These are phyloP conservation scores for Ogataea zsoltii DNA, from an alignment of 805 yeast genomes.

Conservation along the genomic window DNA sequence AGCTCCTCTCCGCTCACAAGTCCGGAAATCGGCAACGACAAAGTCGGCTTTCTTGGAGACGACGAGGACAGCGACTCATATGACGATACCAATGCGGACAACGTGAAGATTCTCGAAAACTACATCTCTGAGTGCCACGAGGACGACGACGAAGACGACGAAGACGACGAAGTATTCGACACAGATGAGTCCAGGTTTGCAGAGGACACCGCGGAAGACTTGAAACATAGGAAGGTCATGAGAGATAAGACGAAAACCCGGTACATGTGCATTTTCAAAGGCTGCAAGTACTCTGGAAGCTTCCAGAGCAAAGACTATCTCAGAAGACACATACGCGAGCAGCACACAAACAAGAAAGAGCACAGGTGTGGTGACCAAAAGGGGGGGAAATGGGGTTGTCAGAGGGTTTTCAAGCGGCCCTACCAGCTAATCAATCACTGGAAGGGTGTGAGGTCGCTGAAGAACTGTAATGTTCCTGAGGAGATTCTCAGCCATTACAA, in stretches of 20 bases:
- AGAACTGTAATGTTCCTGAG: slow-evolving; percentile 25
- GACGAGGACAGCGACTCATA: no score
- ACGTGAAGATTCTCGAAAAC: not conserved
- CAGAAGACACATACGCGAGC: slow-evolving; percentile 33
- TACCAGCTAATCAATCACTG: slow-evolving; percentile 32
- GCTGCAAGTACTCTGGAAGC: slow-evolving; percentile 31
- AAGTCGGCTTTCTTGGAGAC: not conserved
- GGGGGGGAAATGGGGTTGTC: slow-evolving; percentile 29
- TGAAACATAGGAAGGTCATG: no score
- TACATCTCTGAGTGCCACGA: not conserved
- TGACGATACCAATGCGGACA: not conserved
- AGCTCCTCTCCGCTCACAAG: no score
- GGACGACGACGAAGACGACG: not conserved
- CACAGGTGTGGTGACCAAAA: slow-evolving; percentile 25
- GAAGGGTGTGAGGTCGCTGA: slow-evolving; percentile 27
- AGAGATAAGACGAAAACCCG: slow-evolving; percentile 1
- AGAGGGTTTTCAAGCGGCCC: slow-evolving; percentile 28
- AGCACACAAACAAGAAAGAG: slow-evolving; percentile 25
- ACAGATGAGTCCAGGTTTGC: no score
- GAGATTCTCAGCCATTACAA: not conserved
- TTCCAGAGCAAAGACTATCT: slow-evolving; percentile 31
- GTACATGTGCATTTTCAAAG: slow-evolving; percentile 14
- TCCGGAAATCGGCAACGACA: not conserved
- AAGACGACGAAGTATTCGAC: not conserved
- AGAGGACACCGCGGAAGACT: no score